These are phyloP conservation scores for Diaporthe aspalathi DNA, from an alignment of 2,329 filamentous ascomycete genomes.

Conservation along the genomic window DNA sequence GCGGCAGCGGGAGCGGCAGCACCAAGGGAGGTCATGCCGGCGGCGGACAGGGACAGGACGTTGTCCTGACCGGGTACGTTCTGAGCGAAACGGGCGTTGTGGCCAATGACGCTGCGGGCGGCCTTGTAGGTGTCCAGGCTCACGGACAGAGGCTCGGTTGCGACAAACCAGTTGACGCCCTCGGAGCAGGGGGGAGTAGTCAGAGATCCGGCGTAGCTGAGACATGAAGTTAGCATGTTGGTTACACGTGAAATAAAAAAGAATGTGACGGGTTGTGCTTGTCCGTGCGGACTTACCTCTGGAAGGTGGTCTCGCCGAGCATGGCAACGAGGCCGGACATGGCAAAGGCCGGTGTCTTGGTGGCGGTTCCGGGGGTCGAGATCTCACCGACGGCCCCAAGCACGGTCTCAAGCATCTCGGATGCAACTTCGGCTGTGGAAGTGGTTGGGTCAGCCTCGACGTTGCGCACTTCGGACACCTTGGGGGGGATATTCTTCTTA, in stretches of 20 bases:
- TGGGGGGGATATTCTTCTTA: conserved; percentile 44
- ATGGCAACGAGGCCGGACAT: conserved; percentile 56
- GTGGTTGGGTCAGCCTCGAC: conserved; percentile 54
- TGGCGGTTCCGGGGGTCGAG: conserved; percentile 54
- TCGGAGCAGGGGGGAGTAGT: conserved; percentile 63
- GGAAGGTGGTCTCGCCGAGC: conserved; percentile 52
- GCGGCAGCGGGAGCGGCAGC: not conserved
- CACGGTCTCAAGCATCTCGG: conserved; percentile 59
- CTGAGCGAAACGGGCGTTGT: conserved; percentile 61
- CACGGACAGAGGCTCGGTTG: conserved; percentile 55
- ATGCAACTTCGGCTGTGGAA: conserved; percentile 49
- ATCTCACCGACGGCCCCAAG: conserved; percentile 56
- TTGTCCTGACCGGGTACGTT: conserved; percentile 55
- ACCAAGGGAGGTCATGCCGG: conserved; percentile 18
- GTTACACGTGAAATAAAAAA: too few relatives aligned
- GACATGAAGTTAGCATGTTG: conserved; percentile 3
- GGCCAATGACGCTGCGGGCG: conserved; percentile 58
- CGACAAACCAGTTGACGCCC: conserved; percentile 60
- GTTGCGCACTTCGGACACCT: conserved; percentile 44
- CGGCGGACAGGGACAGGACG: conserved; percentile 44
- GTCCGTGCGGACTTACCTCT: conserved; percentile 46
- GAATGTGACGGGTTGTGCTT: not conserved
- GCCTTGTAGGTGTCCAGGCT: conserved; percentile 52
- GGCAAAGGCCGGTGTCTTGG: conserved; percentile 54
- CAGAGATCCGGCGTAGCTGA: conserved; percentile 58